Base-by-base conservation (phyloP, 768 basidiomycete genomes). In the Tubosaeta sp. region DNA sequence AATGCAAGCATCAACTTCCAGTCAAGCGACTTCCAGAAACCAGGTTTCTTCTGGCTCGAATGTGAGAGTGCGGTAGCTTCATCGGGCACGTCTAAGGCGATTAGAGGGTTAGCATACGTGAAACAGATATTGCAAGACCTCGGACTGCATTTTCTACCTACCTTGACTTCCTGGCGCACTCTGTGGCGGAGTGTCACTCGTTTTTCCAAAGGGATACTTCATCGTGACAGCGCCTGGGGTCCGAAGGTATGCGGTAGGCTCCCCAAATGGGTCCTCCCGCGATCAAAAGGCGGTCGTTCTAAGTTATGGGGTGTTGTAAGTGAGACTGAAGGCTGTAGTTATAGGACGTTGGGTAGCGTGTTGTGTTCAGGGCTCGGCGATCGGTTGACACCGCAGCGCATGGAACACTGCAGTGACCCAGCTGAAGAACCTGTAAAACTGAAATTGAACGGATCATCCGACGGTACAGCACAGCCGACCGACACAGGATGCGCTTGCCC, bases 1-100 rank as follows among this genome's bases (percentile, higher is more conserved):
- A 79, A 60, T 3, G 74, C 72, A 26, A 57, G 39, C 64, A 72
- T 61, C 53, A 68, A 47, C 41, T 54, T 59, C 67, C 67, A 67
- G 48, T 67, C 58, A 5, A 69, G 11, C 6, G 51, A 55, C 39
- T 55, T 65, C 59, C 66, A 67, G 37, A 69, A 69, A 27, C 65
- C 51, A 14, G 48, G 54, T 22, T 53, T 54, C 33, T 37, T 7
- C 9, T 53, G 29, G 31, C 11, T 35, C 13, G 46, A 10, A 37
- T 16, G 17, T 16, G 45, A 45, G 32, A 26, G 1, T 3, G 46
- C 5, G 6, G 32, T 9, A 25, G 37, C 32, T 11, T 41, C 43
- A 9, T 31, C 32, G 12, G 48, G 33, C 11, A 2, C 43, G 29
- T 53, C 61, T 63, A 34, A 46, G 2, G 14, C 27, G 5, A 34